Evolutionary conservation across 2,329 filamentous ascomycete species (phyloP), one percentile per base, ranked within the genome.

Genomic region (Achaetomium macrosporum): DNA sequence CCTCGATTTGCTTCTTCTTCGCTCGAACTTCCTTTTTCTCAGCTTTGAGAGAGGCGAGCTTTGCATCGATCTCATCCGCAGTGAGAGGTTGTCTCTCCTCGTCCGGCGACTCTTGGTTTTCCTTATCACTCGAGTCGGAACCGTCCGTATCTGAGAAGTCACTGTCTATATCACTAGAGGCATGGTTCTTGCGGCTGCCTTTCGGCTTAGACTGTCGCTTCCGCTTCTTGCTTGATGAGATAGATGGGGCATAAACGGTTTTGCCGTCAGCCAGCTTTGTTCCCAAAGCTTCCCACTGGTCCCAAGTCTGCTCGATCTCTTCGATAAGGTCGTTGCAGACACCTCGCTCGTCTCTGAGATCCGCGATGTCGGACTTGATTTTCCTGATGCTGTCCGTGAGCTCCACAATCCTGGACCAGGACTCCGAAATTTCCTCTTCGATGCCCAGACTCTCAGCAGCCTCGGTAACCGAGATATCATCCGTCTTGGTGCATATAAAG

Each of bases 401-500:
- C 20, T 46, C 25, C 15, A 53, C 47, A 8, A 59, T 49, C 25
- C 40, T 37, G 5, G 40, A 3, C 50, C 55, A 58, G 16, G 54
- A 52, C 12, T 56, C 50, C 2, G 46, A 50, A 25, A 59, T 54
- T 48, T 59, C 47, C 5, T 56, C 49, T 9, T 60, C 59, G 10
- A 61, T 43, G 13, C 53, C 55, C 8, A 62, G 52, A 40, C 57
- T 59, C 45, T 61, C 58, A 13, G 55, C 54, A 3, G 62, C 62
- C 40, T 67, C 64, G 2, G 53, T 58, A 10, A 66, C 50, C 1
- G 57, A 55, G 3, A 84, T 80, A 44, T 84, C 79, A 58, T 85
- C 82, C 0, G 79, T 82, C 61, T 84, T 85, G 15, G 73, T 77
- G 60, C 81, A 84, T 13, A 85, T 78, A 54, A 85, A 84, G 0